phyloP scores from a whole-genome alignment of 192 early-diverging fungal species.

The Coemansia sp. region DNA sequence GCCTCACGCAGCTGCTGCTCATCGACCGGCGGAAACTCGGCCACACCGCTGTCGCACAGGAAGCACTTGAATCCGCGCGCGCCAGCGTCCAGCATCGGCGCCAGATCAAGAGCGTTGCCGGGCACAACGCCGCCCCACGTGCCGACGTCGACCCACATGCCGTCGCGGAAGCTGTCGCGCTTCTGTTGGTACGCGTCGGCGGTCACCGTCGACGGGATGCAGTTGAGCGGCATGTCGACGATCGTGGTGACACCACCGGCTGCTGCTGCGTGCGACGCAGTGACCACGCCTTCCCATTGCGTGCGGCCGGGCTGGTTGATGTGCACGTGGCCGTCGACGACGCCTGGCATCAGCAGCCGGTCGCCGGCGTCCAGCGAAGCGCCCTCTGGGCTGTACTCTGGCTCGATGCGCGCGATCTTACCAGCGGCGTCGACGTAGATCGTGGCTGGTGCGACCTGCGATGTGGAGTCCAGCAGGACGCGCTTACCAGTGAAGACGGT shows the following conservation, averaged over 20 bases:
- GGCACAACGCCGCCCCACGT: slow-evolving; percentile 81
- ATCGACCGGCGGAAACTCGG: slow-evolving; percentile 79
- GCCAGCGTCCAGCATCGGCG: slow-evolving; percentile 63
- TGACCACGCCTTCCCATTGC: slow-evolving; percentile 81
- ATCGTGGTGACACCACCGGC: slow-evolving; percentile 80
- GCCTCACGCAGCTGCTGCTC: slow-evolving; percentile 66
- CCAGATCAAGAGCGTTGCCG: slow-evolving; percentile 66
- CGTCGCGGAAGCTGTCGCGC: slow-evolving; percentile 63
- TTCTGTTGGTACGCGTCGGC: slow-evolving; percentile 66
- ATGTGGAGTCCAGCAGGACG: slow-evolving; percentile 50
- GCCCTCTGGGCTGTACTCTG: slow-evolving; percentile 37
- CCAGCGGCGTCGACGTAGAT: slow-evolving; percentile 60
- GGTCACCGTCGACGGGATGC: slow-evolving; percentile 82
- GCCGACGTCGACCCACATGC: slow-evolving; percentile 76
- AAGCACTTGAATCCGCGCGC: slow-evolving; percentile 84
- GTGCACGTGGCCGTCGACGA: slow-evolving; percentile 81
- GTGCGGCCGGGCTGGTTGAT: slow-evolving; percentile 85
- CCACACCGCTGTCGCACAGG: slow-evolving; percentile 80
- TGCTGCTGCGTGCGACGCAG: slow-evolving; percentile 77
- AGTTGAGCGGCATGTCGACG: slow-evolving; percentile 85
- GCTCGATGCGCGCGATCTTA: slow-evolving; percentile 56
- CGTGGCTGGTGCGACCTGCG: slow-evolving; percentile 55
- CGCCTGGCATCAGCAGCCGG: slow-evolving; percentile 67
- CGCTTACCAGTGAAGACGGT: slow-evolving; percentile 46
- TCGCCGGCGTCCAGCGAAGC: slow-evolving; percentile 59